Evolutionary conservation across 2,329 filamentous ascomycete genomes (phyloP), one percentile per base, ranked within the genome.

Genomic region (Bipolaris oryzae): DNA sequence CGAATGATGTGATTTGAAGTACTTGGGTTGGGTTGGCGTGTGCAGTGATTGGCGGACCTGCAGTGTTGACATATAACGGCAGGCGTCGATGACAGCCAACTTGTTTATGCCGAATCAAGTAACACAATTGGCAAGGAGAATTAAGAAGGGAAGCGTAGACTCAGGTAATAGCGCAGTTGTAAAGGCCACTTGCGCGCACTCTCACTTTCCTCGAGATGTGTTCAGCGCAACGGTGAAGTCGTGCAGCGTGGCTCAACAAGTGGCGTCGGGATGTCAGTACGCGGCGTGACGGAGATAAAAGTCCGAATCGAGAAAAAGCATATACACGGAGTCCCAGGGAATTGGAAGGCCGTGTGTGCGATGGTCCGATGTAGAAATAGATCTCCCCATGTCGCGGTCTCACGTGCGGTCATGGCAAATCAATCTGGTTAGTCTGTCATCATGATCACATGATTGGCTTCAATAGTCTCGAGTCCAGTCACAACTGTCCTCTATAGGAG

Each of bases 321-420:
- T 53, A n/a, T 46, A 46, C 28, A 33, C 45, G 25, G 48, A 37
- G 23, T 44, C 13, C 3, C 16, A 23, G 39, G 23, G 23, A 31
- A 33, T n/a, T 43, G 33, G 15, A 28, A 35, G 42, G 16, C 39
- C 20, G 44, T 49, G 45, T 54, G 50, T 41, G 45, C 39, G 34
- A 34, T 39, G 50, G 34, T 42, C 44, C 4, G 25, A 54, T 49
- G 50, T 28, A 53, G 50, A 42, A 45, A 50, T 34, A 34, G 34
- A 57, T 54, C 39, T 57, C 50, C 44, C 38, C 45, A 55, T 43
- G 50, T 57, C 50, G 45, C 50, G 50, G 50, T 50, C 50, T 54
- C 55, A 57, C 55, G 55, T 57, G 55, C 44, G 21, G 42, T 42
- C 28, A 42, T 37, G 15, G 44, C 20, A 15, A 28, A 35, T 35